phyloP scores from a whole-genome alignment of 768 basidiomycete genomes.

The Gautieria morchelliformis region DNA sequence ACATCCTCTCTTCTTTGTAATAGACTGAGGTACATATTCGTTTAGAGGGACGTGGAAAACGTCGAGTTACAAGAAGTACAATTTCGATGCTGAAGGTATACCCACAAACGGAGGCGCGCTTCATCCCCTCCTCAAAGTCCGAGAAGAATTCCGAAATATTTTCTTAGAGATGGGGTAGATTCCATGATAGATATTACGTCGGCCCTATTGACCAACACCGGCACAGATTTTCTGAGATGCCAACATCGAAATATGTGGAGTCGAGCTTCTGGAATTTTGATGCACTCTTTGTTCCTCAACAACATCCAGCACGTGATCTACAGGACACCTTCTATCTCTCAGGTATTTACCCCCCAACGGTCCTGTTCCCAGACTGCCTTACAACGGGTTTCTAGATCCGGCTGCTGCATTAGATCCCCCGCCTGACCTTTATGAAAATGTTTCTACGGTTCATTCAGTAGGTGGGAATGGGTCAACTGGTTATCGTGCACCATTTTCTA shows the following conservation, averaged over 20 bases:
- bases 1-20: background rate
- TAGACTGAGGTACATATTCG: background rate
- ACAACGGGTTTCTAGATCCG: conserved; percentile 48
- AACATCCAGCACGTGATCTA: conserved; percentile 94
- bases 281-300: conserved; percentile 94
- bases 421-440: conserved; percentile 74
- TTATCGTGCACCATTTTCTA: conserved; percentile 95
- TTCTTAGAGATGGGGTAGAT: conserved; percentile 98
- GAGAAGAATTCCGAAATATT: conserved; percentile 95
- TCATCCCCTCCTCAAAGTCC: conserved; percentile 93
- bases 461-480: conserved; percentile 90
- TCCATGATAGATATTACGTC: background rate
- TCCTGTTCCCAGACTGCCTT: conserved; percentile 5
- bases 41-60: conserved; percentile 89
- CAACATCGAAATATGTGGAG: conserved; percentile 90
- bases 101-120: conserved; percentile 86
- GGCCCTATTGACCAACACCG: background rate
- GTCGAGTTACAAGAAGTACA: conserved; percentile 93
- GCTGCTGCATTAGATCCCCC: conserved; percentile 65
- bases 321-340: conserved; percentile 99
- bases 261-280: conserved; percentile 99
- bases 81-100: conserved; percentile 93
- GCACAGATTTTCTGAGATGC: conserved; percentile 93
- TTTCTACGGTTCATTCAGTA: conserved; percentile 73
- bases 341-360: conserved; percentile 31